These are phyloP conservation scores for Malassezia furfur DNA, from an alignment of 1,284 basidiomycete genomes.

Conservation along the genomic window DNA sequence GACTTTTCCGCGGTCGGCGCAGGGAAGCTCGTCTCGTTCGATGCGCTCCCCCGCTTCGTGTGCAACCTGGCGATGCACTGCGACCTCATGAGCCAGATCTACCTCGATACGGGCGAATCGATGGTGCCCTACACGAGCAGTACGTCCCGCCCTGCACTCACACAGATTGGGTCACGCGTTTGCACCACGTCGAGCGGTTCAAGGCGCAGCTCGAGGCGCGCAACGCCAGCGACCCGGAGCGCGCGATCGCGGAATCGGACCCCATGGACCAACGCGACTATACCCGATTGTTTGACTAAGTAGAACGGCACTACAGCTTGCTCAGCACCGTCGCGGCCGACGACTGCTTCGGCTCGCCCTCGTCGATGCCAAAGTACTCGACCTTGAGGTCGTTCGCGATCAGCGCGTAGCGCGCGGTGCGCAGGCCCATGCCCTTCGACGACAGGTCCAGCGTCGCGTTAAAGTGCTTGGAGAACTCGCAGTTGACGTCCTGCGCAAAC, in stretches of 20 bases:
- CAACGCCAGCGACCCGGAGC: neutral
- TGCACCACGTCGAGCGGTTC: conserved; percentile 28
- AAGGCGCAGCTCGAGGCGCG: conserved; percentile 8
- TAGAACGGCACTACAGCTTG: neutral
- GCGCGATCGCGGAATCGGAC: neutral
- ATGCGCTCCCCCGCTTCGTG: conserved; percentile 36
- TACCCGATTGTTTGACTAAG: conserved; percentile 15
- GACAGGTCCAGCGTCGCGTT: conserved; percentile 60
- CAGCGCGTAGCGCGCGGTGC: conserved; percentile 63
- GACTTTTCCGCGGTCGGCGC: conserved; percentile 44
- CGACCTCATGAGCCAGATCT: conserved; percentile 45
- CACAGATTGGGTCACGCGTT: conserved; percentile 28
- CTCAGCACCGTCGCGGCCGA: conserved; percentile 10
- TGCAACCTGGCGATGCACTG: conserved; percentile 39
- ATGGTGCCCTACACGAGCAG: conserved; percentile 42
- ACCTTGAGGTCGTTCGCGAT: conserved; percentile 60
- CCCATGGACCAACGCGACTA: conserved; percentile 25
- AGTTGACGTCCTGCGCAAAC: conserved; percentile 59
- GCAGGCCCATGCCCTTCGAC: conserved; percentile 56
- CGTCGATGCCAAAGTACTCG: conserved; percentile 21
- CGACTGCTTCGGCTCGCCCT: conserved; percentile 8
- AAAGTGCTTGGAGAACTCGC: conserved; percentile 59
- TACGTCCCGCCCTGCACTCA: conserved; percentile 2
- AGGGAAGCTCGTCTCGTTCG: conserved; percentile 38
- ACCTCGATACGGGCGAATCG: conserved; percentile 38